Conservation (phyloP, 1,284 basidiomycete species). For the Puccinia coronata region DNA sequence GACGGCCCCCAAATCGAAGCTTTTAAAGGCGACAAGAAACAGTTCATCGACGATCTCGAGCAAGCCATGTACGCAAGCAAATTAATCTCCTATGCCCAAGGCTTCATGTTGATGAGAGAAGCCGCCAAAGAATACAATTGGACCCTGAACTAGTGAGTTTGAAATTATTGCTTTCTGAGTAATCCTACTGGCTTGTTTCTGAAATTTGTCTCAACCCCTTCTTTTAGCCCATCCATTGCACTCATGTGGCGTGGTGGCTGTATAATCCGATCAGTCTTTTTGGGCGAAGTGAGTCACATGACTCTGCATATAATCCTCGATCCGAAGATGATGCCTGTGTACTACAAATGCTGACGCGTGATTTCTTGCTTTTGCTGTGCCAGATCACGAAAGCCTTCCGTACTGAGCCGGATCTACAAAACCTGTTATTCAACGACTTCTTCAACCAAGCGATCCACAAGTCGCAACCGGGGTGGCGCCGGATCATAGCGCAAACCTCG, state of each 20-base stretch:
- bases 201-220: background rate
- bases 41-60: slow-evolving; percentile 98
- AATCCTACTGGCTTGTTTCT: slow-evolving; percentile 37
- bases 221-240: slow-evolving; percentile 76
- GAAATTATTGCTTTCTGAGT: slow-evolving; percentile 53
- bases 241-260: slow-evolving; percentile 99
- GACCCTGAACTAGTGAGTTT: slow-evolving; percentile 59
- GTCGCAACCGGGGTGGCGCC: slow-evolving; percentile 97
- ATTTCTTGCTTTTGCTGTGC: background rate
- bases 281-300: slow-evolving; percentile 32
- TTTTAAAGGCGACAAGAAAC: slow-evolving; percentile 97
- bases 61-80: slow-evolving; percentile 99
- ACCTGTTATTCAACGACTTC: slow-evolving; percentile 93
- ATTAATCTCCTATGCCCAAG: slow-evolving; percentile 83
- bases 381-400: slow-evolving; percentile 85
- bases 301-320: background rate
- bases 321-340: background rate
- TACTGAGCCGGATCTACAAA: slow-evolving; percentile 84
- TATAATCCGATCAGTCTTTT: slow-evolving; percentile 70
- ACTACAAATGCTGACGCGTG: too few species aligned
- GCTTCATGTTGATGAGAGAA: slow-evolving; percentile 99
- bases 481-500: slow-evolving; percentile 91
- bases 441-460: slow-evolving; percentile 92
- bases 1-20: slow-evolving; percentile 83
- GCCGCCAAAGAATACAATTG: slow-evolving; percentile 86